A percentile compares a stretch with the other conserved stretches of the same genome.
Evolutionary conservation across 2,329 filamentous ascomycete genomes (phyloP).

Genomic region (Colletotrichum sp.): DNA sequence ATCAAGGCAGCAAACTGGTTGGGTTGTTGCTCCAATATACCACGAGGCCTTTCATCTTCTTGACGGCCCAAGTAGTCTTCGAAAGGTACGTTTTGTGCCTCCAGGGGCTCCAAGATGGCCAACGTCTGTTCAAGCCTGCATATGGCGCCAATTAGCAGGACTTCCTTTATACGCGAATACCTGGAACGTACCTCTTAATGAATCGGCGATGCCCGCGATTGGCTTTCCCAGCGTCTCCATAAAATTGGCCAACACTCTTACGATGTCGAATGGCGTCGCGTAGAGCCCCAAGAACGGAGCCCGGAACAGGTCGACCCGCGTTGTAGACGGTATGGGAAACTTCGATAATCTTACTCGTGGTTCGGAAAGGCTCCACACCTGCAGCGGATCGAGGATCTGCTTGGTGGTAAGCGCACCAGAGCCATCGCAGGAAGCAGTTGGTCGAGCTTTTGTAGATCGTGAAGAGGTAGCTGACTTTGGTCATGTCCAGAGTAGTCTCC

Average conservation of each 20-base stretch:
- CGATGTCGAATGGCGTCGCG: background rate
- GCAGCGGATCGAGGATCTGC: background rate
- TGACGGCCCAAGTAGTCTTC: background rate
- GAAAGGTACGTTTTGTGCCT: accelerated
- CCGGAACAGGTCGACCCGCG: accelerated
- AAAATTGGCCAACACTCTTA: background rate
- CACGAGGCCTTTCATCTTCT: accelerated
- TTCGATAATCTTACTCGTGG: accelerated
- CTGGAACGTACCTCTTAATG: background rate
- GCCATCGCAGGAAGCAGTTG: background rate
- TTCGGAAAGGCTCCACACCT: background rate
- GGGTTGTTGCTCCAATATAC: accelerated
- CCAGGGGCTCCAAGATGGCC: background rate
- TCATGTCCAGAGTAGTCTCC: background rate
- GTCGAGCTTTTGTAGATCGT: background rate
- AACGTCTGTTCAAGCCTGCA: background rate
- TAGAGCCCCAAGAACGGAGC: background rate
- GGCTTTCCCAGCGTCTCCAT: background rate
- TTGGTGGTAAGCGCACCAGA: background rate
- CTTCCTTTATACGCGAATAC: accelerated
- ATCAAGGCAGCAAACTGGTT: background rate
- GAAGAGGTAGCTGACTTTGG: background rate
- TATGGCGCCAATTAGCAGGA: accelerated
- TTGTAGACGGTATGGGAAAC: accelerated
- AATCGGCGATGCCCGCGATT: background rate